Base-by-base conservation (phyloP, 2,329 filamentous ascomycete species). In the Sporothrix mexicana region DNA sequence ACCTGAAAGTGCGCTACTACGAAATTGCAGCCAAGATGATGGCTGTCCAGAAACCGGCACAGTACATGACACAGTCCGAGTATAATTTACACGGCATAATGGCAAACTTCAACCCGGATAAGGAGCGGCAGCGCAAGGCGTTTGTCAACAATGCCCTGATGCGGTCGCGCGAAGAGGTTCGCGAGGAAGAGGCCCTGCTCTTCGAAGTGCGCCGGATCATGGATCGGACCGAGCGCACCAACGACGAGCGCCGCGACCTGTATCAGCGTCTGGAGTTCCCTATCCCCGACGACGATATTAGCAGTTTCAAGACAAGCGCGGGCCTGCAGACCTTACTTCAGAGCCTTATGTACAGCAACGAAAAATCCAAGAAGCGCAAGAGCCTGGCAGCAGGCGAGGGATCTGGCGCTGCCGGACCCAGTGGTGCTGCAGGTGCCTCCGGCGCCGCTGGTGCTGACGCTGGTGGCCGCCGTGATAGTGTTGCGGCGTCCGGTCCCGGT, bases 151-250 rank as follows among this genome's bases (percentile, higher is more conserved):
- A 92, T 68, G 89, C 95, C 64, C 87, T 98, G 76, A 89, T 91
- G 66, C 89, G 96, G 55, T 92, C 91, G 9, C 91, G 91, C 75
- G 94, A 97, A 75, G 95, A 99, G 82, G 93, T 95, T 36, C 91
- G 93, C 75, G 96, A 99, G 80, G 96, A 99, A 82, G 93, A 97
- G 77, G 92, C 93, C 47, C 84, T 99, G 2, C 87, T 99, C 20
- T 88, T 95, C 73, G 96, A 99, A 80, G 89, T 99, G 72, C 94
- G 97, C 79, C 92, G 96, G 73, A 98, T 99, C 76, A 89, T 97
- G 78, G 91, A 93, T 75, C 91, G 94, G 74, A 93, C 95, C 76
- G 93, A 96, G 77, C 91, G 90, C 73, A 92, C 98, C 79, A 93
- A 97, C 79, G 91, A 93, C 76, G 94, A 98, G 79, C 92, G 96